Percentiles rank a stretch among this genome's conserved stretches.
Conservation (phyloP, 2,329 filamentous ascomycete species). For the Periconia digitata region DNA sequence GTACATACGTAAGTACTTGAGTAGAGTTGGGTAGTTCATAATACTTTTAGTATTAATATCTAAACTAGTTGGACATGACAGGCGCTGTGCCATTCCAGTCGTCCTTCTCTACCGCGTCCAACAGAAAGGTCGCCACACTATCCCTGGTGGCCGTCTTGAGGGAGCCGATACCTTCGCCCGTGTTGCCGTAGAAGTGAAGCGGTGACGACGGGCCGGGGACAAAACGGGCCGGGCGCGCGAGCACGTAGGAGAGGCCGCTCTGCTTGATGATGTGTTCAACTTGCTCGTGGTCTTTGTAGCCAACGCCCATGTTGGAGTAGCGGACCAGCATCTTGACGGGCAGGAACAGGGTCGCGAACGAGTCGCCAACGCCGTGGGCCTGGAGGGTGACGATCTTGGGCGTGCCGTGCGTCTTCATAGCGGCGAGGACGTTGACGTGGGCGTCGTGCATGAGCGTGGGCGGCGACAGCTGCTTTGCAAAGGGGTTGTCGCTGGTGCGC, state of each 20-base stretch:
- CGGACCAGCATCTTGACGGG: constrained; percentile 50
- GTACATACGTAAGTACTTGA: too few species aligned
- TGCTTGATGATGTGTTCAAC: constrained; percentile 48
- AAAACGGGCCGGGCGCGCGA: constrained; percentile 51
- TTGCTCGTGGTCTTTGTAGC: constrained; percentile 52
- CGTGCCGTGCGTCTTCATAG: constrained; percentile 42
- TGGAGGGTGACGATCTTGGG: constrained; percentile 54
- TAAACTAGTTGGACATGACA: constrained; percentile 47
- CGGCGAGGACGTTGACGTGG: constrained; percentile 40
- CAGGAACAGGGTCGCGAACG: constrained; percentile 46
- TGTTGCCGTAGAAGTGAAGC: constrained; percentile 46
- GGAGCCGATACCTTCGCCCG: constrained; percentile 47
- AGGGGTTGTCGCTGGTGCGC: constrained; percentile 51
- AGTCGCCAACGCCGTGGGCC: constrained; percentile 53
- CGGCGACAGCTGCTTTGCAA: constrained; percentile 49
- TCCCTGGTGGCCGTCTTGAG: constrained; percentile 41
- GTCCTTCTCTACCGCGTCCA: constrained; percentile 46
- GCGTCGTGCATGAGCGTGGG: constrained; percentile 52
- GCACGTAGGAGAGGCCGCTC: constrained; percentile 44
- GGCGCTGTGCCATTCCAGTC: constrained; percentile 50
- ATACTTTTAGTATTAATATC: too few species aligned
- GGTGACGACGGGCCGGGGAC: constrained; percentile 40
- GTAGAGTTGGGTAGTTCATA: too few species aligned
- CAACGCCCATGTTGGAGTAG: constrained; percentile 50
- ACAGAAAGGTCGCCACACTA: constrained; percentile 52